phyloP scores from a whole-genome alignment of 2,329 filamentous ascomycete genomes.

The Penicillium freii region DNA sequence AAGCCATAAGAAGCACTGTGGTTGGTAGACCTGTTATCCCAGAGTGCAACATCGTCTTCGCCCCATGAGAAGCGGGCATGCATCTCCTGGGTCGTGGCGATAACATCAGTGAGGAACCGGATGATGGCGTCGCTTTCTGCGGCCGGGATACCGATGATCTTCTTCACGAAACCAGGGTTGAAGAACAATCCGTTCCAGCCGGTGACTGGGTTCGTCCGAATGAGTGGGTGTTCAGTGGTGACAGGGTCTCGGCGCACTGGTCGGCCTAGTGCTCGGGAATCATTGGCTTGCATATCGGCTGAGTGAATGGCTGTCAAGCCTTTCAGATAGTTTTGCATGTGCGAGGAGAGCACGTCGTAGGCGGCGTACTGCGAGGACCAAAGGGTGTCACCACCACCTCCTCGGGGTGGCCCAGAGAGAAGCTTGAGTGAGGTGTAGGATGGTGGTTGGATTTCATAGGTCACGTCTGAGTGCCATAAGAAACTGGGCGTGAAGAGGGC shows the following conservation, averaged over 20 bases:
- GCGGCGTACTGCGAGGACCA: slow-evolving; percentile 60
- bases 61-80: slow-evolving; percentile 67
- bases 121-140: slow-evolving; percentile 55
- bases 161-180: slow-evolving; percentile 58
- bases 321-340: slow-evolving; percentile 60
- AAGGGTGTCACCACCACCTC: slow-evolving; percentile 57
- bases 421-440: slow-evolving; percentile 58
- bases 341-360: slow-evolving; percentile 55
- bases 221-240: slow-evolving; percentile 55
- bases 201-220: slow-evolving; percentile 61
- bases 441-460: slow-evolving; percentile 58
- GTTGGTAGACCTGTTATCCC: slow-evolving; percentile 63
- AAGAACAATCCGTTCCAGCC: slow-evolving; percentile 62
- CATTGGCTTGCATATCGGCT: slow-evolving; percentile 54
- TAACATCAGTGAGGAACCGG: slow-evolving; percentile 53
- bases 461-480: slow-evolving; percentile 57
- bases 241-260: slow-evolving; percentile 54
- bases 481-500: slow-evolving; percentile 56
- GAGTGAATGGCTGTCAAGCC: slow-evolving; percentile 57
- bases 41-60: slow-evolving; percentile 64
- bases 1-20: slow-evolving; percentile 59
- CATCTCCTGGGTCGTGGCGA: slow-evolving; percentile 62
- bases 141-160: slow-evolving; percentile 59
- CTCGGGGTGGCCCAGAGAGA: slow-evolving; percentile 53
- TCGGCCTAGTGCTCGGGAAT: slow-evolving; percentile 51